Base-by-base conservation (phyloP, 2,329 filamentous ascomycete genomes). In the Pseudocercospora eumusae region DNA sequence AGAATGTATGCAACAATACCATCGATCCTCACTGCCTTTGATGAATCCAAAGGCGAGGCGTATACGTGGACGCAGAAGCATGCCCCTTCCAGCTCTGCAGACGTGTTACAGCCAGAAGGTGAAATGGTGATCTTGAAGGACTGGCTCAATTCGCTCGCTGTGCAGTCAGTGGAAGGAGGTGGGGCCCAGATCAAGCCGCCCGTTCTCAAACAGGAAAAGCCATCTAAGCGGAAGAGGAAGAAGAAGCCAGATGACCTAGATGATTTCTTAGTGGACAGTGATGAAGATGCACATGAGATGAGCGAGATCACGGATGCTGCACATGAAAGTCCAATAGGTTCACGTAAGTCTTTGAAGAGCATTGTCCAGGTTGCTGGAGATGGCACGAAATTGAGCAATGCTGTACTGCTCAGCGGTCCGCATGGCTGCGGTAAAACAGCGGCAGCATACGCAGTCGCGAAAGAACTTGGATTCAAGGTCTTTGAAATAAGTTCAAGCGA, bases 351-450 rank as follows among this genome's bases (percentile, higher is more conserved):
- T 18, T 65, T 60, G 47, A 68, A 62, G 63, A 80, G 80, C 1
- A 71, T 80, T 11, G 72, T 82, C n/a, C 74, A 78, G 60, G 70
- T 74, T 11, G 77, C 75, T 18, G 56, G 61, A 7, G 60, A 64
- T 40, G 67, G 68, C 15, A 49, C 62, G 8, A 85, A 84, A 53
- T 74, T 88, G 31, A 83, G 83, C 56, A 97, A 97, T 75, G 85
- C 88, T 0, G 85, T 97, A n/a, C 80, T 99, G 7, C 81, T 99
- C 31, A 97, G 92, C 71, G 95, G 95, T 0, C 92, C 93, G 2
- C 83, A 90, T 68, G 95, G 95, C 0, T 93, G 89, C 73, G 96
- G 95, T 2, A 99, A 99, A 78, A 96, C 93, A 11, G 93, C 96
- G 5, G 87, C 92, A 1, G 89, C 97, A 0, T 93, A 96, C 75